Evolutionary conservation across 2,329 filamentous ascomycete species (phyloP).

Genomic region (Colletotrichum scovillei): DNA sequence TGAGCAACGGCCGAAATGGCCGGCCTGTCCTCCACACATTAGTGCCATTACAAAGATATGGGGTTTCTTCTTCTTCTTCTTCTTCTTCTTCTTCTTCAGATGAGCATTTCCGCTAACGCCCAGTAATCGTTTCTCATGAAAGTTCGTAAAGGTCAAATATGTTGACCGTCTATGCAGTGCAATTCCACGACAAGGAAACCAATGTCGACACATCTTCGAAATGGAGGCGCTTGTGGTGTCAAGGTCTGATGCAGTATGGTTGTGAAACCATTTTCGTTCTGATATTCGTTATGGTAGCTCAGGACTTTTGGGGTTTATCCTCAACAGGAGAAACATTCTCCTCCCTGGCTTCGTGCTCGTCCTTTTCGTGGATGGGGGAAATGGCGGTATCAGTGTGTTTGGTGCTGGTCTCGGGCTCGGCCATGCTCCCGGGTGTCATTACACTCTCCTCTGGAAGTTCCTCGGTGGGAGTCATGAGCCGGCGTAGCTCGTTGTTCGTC

Average conservation of each 20-base stretch:
- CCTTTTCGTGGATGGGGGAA: slow-evolving; percentile 30
- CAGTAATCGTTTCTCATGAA: slow-evolving; percentile 34
- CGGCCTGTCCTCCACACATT: not conserved
- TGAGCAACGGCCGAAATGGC: not conserved
- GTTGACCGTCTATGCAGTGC: slow-evolving; percentile 28
- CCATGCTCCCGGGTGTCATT: slow-evolving; percentile 21
- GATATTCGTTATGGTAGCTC: not conserved
- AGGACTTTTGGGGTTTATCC: slow-evolving; percentile 18
- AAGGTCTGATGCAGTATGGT: not conserved
- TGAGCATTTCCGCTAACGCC: slow-evolving; percentile 23
- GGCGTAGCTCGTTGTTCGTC: slow-evolving; percentile 28
- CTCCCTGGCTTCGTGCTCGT: slow-evolving; percentile 21
- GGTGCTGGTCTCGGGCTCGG: not conserved
- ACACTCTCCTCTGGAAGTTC: slow-evolving; percentile 37
- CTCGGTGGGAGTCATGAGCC: slow-evolving; percentile 39
- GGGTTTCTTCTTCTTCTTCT: not conserved
- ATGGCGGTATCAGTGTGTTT: slow-evolving; percentile 10
- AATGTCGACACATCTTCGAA: not conserved
- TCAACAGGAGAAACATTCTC: slow-evolving; percentile 12
- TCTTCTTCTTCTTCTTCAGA: not conserved
- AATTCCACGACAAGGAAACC: slow-evolving; percentile 2
- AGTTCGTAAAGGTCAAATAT: slow-evolving; percentile 22
- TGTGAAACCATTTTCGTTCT: not conserved
- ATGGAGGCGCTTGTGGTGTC: not conserved
- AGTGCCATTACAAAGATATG: not conserved